Percentiles rank a stretch among this genome's conserved stretches.
phyloP scores from a whole-genome alignment of 2,329 filamentous ascomycete genomes.

The Aureobasidium sp. region DNA sequence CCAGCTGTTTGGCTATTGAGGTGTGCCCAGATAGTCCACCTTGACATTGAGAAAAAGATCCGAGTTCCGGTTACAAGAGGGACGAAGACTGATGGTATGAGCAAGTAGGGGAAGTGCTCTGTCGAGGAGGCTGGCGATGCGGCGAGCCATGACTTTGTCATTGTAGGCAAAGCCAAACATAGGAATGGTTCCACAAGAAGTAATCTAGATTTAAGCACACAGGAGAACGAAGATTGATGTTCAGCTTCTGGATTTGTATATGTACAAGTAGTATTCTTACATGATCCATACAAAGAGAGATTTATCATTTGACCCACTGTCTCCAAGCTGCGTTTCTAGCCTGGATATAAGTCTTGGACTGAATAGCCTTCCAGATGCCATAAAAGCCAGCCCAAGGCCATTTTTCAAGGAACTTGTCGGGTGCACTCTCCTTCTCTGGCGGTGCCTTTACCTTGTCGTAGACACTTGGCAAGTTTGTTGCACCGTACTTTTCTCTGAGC shows the following conservation, averaged over 20 bases:
- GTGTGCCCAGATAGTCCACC: too few species aligned
- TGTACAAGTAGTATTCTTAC: background rate
- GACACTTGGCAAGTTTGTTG: slow-evolving; percentile 52
- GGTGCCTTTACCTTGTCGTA: slow-evolving; percentile 48
- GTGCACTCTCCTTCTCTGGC: background rate
- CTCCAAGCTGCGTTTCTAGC: slow-evolving; percentile 13
- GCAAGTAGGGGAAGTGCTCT: too few species aligned
- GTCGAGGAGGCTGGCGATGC: too few species aligned
- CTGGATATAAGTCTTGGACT: slow-evolving; percentile 12
- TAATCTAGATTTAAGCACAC: too few species aligned
- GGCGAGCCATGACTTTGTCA: too few species aligned
- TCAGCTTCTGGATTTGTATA: background rate
- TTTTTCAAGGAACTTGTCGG: slow-evolving; percentile 2
- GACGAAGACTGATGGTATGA: too few species aligned
- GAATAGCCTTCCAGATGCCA: slow-evolving; percentile 15
- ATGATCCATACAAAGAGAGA: background rate
- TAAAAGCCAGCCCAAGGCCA: slow-evolving; percentile 15
- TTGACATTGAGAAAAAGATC: too few species aligned
- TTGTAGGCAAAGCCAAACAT: too few species aligned
- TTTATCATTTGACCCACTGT: background rate
- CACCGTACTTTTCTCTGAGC: slow-evolving; percentile 51
- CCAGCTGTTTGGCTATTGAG: too few species aligned
- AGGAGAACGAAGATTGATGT: too few species aligned
- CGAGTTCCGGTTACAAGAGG: too few species aligned
- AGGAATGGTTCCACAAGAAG: too few species aligned